Evolutionary conservation across 179 eudicot species (phyloP).

Genomic region (Vitellaria paradoxa): DNA sequence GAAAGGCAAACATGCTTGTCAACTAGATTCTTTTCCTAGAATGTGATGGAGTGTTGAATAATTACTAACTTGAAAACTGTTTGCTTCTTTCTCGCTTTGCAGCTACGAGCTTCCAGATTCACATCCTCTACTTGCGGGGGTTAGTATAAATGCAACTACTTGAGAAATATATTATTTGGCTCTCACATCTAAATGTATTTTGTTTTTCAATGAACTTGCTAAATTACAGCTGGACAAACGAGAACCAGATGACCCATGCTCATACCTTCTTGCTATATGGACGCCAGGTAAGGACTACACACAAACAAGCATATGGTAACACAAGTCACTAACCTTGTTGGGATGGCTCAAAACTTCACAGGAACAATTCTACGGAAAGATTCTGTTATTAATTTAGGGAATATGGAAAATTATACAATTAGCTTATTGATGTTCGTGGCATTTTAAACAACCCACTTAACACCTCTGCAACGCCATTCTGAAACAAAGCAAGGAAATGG

Average conservation of each 20-base stretch:
- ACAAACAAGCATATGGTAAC: not conserved
- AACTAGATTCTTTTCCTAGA: not conserved
- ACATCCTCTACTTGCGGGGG: slow-evolving; percentile 62
- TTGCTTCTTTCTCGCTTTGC: slow-evolving; percentile 26
- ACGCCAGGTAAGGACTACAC: slow-evolving; percentile 55
- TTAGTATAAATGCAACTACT: slow-evolving; percentile 20
- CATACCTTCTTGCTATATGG: slow-evolving; percentile 93
- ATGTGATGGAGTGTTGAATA: not conserved
- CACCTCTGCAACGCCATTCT: not conserved
- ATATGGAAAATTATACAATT: not conserved
- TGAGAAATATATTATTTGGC: not conserved
- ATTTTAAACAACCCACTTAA: not conserved
- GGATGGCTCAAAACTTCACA: slow-evolving; percentile 6
- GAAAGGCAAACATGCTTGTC: not conserved
- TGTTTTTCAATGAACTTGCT: slow-evolving; percentile 10
- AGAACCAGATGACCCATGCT: slow-evolving; percentile 90
- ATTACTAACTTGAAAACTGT: slow-evolving; percentile 7
- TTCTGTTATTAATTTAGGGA: not conserved
- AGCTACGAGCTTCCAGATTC: slow-evolving; percentile 74
- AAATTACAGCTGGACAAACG: slow-evolving; percentile 67
- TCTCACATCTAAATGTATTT: not conserved
- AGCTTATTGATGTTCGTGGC: not conserved
- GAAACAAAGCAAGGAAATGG: not conserved
- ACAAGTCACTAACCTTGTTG: not conserved
- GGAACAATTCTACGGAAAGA: not conserved